Evolutionary conservation across 2,329 filamentous ascomycete genomes (phyloP).

Genomic region (Balansia obtecta): DNA sequence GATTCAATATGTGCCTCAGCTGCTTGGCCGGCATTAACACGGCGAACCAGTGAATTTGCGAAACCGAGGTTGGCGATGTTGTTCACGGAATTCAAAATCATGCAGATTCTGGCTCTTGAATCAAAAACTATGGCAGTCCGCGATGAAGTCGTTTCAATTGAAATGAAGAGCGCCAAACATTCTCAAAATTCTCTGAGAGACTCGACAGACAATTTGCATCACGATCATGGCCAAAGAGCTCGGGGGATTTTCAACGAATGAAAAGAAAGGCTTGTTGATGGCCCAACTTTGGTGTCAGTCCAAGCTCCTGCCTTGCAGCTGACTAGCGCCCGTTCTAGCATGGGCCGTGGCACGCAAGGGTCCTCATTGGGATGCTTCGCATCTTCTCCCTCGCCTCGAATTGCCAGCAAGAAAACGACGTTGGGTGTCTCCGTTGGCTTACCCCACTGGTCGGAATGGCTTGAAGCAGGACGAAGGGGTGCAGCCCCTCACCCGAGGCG

Average conservation of each 20-base stretch:
- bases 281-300: neutral
- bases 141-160: too few relatives aligned
- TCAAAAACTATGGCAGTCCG: too few relatives aligned
- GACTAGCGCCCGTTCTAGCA: neutral
- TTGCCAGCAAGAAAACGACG: neutral
- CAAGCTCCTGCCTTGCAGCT: neutral
- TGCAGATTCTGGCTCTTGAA: too few relatives aligned
- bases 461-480: neutral
- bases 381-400: neutral
- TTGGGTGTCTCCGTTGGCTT: neutral
- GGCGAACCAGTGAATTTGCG: too few relatives aligned
- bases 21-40: too few relatives aligned
- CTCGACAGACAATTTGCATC: too few relatives aligned
- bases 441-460: neutral
- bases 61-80: too few relatives aligned
- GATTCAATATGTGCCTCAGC: neutral
- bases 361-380: neutral
- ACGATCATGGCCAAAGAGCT: too few relatives aligned
- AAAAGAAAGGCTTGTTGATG: neutral
- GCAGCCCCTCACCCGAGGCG: neutral
- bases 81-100: too few relatives aligned
- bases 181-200: too few relatives aligned
- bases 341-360: neutral
- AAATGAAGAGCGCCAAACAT: too few relatives aligned
- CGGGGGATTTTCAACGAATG: too few relatives aligned